A percentile compares a stretch with the other conserved stretches of the same genome.
phyloP scores from a whole-genome alignment of 495 filamentous ascomycete genomes.

The Filosporella fistucella region DNA sequence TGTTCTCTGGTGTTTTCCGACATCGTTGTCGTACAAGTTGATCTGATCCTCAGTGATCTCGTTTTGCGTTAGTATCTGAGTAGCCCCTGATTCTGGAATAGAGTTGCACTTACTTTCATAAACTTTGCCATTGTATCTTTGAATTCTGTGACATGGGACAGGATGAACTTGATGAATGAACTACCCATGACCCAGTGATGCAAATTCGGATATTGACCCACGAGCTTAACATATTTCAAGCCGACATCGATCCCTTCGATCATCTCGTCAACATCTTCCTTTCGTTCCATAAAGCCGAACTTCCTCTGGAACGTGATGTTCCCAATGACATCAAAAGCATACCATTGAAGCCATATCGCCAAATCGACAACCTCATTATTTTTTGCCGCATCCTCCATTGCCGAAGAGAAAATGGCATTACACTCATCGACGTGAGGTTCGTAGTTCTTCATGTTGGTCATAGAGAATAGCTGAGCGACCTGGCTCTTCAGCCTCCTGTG shows the following conservation, averaged over 20 bases:
- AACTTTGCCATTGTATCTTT: no score
- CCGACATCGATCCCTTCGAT: slow-evolving; percentile 41
- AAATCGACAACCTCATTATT: neutral
- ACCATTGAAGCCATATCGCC: slow-evolving; percentile 48
- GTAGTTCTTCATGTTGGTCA: neutral
- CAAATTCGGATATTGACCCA: no score
- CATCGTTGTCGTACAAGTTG: neutral
- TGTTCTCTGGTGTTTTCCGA: slow-evolving; percentile 5
- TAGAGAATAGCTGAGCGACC: slow-evolving; percentile 5
- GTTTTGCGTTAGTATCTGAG: no score
- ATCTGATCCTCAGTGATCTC: no score
- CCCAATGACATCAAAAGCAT: slow-evolving; percentile 55
- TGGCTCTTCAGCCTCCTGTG: no score
- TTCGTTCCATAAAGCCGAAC: neutral
- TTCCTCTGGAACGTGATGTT: slow-evolving; percentile 44
- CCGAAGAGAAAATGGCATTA: neutral
- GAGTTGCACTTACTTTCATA: no score
- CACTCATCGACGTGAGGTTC: slow-evolving; percentile 4
- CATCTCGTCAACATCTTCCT: slow-evolving; percentile 31
- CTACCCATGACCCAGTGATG: no score
- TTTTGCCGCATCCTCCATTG: neutral
- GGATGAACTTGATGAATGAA: no score
- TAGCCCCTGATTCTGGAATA: no score
- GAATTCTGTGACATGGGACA: no score
- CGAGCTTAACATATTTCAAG: slow-evolving; percentile 31